These are phyloP conservation scores for Canariomyces notabilis DNA, from an alignment of 2,329 filamentous ascomycete genomes.

Conservation along the genomic window DNA sequence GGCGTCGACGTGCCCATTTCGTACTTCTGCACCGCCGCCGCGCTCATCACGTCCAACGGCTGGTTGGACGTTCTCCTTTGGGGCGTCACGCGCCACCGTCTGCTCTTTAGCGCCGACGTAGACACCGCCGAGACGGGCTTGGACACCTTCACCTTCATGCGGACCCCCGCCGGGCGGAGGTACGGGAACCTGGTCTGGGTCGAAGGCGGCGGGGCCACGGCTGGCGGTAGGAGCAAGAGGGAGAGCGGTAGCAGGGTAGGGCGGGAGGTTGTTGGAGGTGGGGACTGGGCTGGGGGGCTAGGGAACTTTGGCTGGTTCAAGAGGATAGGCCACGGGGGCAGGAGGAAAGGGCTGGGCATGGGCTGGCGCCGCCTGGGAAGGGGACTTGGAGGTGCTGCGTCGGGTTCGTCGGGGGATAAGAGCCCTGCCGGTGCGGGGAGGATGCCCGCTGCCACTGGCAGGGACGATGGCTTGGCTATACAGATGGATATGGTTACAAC, in stretches of 20 bases:
- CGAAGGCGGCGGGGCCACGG: constrained; percentile 19
- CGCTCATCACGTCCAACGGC: constrained; percentile 46
- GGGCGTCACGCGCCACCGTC: constrained; percentile 25
- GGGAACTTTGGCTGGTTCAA: constrained; percentile 2
- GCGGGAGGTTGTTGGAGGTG: constrained; percentile 8
- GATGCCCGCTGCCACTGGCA: constrained; percentile 3
- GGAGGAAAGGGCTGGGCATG: background rate
- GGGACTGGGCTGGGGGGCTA: background rate
- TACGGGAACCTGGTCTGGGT: constrained; percentile 32
- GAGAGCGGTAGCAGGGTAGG: background rate
- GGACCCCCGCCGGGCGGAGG: constrained; percentile 26
- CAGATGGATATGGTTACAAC: constrained; percentile 29
- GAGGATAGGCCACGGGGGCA: too few species aligned
- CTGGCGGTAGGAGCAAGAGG: background rate
- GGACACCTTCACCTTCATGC: constrained; percentile 34
- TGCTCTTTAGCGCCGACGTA: constrained; percentile 27
- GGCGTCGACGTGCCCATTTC: constrained; percentile 40
- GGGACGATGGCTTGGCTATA: constrained; percentile 21
- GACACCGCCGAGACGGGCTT: constrained; percentile 30
- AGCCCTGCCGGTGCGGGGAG: constrained; percentile 4
- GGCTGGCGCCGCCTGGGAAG: constrained; percentile 9
- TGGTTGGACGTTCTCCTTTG: constrained; percentile 32
- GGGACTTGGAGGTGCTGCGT: background rate
- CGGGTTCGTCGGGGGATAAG: background rate
- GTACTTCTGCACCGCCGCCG: constrained; percentile 49